Percentiles rank a stretch among this genome's conserved stretches.
Conservation (phyloP, 2,329 filamentous ascomycete genomes). For the Colletotrichum sp. region DNA sequence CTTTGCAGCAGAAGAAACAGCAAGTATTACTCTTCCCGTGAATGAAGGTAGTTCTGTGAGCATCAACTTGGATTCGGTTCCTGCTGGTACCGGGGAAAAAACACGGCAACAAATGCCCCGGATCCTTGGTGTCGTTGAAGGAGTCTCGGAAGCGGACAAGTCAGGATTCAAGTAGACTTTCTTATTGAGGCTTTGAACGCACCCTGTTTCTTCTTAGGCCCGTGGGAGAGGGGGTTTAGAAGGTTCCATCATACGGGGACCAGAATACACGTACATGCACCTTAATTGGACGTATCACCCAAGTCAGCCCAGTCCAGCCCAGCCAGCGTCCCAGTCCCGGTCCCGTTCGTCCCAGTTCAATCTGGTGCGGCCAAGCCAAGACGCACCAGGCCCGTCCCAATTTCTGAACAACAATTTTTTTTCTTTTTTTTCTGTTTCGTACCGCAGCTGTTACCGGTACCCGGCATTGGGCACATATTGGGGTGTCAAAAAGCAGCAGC, state of each 20-base stretch:
- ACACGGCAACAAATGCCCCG: background rate
- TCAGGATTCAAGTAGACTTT: background rate
- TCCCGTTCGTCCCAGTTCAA: background rate
- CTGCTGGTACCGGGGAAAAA: background rate
- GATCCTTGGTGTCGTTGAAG: background rate
- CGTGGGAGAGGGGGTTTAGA: background rate
- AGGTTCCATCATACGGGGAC: background rate
- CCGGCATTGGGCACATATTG: background rate
- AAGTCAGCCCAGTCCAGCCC: conserved; percentile 3
- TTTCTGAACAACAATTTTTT: background rate
- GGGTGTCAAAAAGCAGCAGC: background rate
- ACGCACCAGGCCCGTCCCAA: conserved; percentile 6
- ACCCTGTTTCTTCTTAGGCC: background rate
- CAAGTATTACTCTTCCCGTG: background rate
- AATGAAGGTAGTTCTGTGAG: background rate
- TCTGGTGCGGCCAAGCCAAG: conserved; percentile 16
- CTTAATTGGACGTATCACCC: conserved; percentile 16
- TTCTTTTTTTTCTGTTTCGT: background rate
- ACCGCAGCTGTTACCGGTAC: background rate
- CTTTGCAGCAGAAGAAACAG: background rate
- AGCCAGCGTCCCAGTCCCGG: background rate
- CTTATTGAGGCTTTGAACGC: background rate
- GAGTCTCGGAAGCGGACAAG: background rate
- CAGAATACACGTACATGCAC: background rate
- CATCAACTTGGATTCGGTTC: background rate